These are phyloP conservation scores for Penicillium coffeae DNA, from an alignment of 495 filamentous ascomycete species.

Conservation along the genomic window DNA sequence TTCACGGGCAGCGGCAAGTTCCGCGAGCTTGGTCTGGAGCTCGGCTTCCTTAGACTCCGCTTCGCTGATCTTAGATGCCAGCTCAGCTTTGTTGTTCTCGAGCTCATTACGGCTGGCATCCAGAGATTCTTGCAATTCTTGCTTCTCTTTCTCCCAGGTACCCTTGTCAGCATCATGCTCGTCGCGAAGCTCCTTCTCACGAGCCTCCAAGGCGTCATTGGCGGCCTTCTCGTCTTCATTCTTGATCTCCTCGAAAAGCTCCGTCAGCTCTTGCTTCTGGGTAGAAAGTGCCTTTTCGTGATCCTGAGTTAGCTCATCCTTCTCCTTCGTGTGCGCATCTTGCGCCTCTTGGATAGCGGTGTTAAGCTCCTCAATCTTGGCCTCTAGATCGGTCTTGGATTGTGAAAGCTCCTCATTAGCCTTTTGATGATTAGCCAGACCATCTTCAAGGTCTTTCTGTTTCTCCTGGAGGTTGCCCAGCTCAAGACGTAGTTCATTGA, in stretches of 20 bases:
- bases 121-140: conserved; percentile 38
- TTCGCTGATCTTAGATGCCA: conserved; percentile 30
- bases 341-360: conserved; percentile 41
- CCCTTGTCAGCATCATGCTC: conserved; percentile 35
- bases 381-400: conserved; percentile 40
- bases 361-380: conserved; percentile 50
- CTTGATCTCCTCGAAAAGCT: conserved; percentile 47
- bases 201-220: conserved; percentile 33
- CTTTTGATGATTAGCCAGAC: conserved; percentile 35
- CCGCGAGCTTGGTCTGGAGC: conserved; percentile 23
- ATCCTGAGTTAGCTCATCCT: conserved; percentile 38
- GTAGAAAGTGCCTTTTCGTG: conserved; percentile 34
- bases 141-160: conserved; percentile 45
- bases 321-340: conserved; percentile 32
- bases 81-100: conserved; percentile 30
- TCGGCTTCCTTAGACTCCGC: conserved; percentile 23
- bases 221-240: conserved; percentile 45
- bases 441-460: conserved; percentile 49
- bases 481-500: conserved; percentile 52
- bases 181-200: conserved; percentile 36
- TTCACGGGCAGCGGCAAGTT: conserved; percentile 30
- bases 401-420: conserved; percentile 39
- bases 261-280: conserved; percentile 44
- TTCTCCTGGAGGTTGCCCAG: conserved; percentile 54
- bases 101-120: conserved; percentile 34